These are phyloP conservation scores for Harringtonia aguacate DNA, from an alignment of 2,329 filamentous ascomycete species.

Conservation along the genomic window DNA sequence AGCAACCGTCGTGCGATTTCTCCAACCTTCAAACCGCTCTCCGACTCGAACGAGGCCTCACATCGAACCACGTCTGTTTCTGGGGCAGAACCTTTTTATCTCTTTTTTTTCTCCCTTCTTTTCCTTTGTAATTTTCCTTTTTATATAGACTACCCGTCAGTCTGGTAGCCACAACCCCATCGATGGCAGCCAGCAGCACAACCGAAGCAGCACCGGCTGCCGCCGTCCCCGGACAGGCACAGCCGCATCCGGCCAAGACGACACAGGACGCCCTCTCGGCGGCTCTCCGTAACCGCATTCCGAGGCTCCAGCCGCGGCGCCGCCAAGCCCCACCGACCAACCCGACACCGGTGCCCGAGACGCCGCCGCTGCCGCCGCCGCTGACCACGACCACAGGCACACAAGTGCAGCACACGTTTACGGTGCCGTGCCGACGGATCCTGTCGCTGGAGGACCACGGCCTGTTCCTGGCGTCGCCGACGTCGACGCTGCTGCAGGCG, in stretches of 20 bases:
- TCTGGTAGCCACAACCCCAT: no score
- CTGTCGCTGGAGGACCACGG: slow-evolving; percentile 71
- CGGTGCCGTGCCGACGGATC: slow-evolving; percentile 65
- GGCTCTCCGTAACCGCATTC: slow-evolving; percentile 44
- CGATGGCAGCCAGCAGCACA: background rate
- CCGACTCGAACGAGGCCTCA: background rate
- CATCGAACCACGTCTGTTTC: background rate
- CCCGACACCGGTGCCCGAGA: slow-evolving; percentile 57
- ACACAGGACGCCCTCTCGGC: background rate
- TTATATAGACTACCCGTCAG: no score
- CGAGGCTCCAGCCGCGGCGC: slow-evolving; percentile 56
- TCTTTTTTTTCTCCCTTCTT: no score
- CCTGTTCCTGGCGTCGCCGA: slow-evolving; percentile 66
- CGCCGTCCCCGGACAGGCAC: background rate
- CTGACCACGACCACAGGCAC: slow-evolving; percentile 39
- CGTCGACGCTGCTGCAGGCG: slow-evolving; percentile 64
- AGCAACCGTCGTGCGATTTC: no score
- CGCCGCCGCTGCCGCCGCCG: slow-evolving; percentile 60
- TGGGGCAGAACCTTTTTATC: no score
- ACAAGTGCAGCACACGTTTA: slow-evolving; percentile 40
- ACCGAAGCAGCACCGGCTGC: background rate
- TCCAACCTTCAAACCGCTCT: background rate
- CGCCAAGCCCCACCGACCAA: slow-evolving; percentile 41
- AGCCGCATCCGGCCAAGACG: background rate
- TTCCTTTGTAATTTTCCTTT: no score